Evolutionary conservation across 2,329 filamentous ascomycete genomes (phyloP), one percentile per base, ranked within the genome.

Genomic region (Beauveria caledonica): DNA sequence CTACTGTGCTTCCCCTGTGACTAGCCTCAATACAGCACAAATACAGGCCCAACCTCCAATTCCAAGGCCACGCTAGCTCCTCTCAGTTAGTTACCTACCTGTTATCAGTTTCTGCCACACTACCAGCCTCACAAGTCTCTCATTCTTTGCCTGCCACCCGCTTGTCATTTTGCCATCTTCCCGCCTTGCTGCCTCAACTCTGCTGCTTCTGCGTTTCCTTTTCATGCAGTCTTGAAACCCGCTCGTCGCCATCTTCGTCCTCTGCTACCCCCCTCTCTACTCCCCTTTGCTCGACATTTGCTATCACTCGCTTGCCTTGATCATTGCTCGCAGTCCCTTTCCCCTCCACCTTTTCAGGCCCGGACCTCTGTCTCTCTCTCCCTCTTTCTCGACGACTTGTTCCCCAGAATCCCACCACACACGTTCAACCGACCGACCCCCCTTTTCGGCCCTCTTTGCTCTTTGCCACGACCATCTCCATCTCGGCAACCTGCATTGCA

Each of bases 221-320:
- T 50, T 52, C 36, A 52, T 46, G 57, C 57, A 60, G 49, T 42
- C 49, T 60, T 53, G 57, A 60, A 60, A 60, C 48, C 57, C 25
- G 27, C 57, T 52, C 45, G 21, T 51, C 39, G 46, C 40, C 48
- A 39, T 60, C 49, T 25, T 53, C 49, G 29, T 11, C 36, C 39
- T 42, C 8, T 39, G 9, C 27, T 36, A 17, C 51, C n/a, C 27
- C 27, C 27, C 13, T 42, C 11, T 56, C n/a, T 39, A n/a, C 19
- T 56, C 27, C 13, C 40, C 11, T 56, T 36, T 48, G 25, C 27
- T 56, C 42, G 25, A 56, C 42, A 2, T 7, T 40, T 53, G 50
- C 50, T 36, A 15, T 17, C 23, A 27, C 17, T 58, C 19, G 44
- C 29, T 29, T 3, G 29, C 29, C 25, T 39, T 8, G 19, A 19